Base-by-base conservation (phyloP, 1,284 basidiomycete genomes). In the Boletus sp. region DNA sequence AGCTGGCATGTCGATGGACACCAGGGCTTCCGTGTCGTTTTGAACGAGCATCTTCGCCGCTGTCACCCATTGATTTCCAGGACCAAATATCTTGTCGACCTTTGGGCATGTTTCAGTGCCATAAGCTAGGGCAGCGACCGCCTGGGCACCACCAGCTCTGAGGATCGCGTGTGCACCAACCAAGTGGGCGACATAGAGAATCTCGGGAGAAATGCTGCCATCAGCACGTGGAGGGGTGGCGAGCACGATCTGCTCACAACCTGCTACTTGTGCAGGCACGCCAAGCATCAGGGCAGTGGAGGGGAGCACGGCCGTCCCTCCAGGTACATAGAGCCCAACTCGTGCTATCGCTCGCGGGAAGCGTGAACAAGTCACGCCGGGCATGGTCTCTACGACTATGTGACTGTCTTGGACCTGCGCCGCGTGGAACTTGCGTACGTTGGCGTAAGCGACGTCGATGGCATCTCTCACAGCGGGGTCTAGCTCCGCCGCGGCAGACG, bases 31-130 rank as follows among this genome's bases (percentile, higher is more conserved):
- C n/a, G 94, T 94, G 67, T 99, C 96, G 68, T 97, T 97, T 69
- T 97, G 94, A 17, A 98, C 94, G 53, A 97, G 72, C 96, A 99
- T 97, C 76, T 99, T 99, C 49, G 95, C 95, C 1, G 96, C 96
- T 0, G 95, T 99, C 22, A 99, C 96, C 88, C 95, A 99, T 68
- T 99, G 96, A 67, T 99, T 99, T 20, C 96, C 96, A 3, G 96
- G 96, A 16, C 96, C 96, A 61, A 97, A 96, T 58, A 99, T 95
- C 72, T 97, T 99, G 77, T 99, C 96, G 14, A 99, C 96, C 72
- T 99, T 99, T n/a, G 94, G 93, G 8, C 95, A 93, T 3, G 86
- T 87, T 64, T 88, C 76, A 5, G 96, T 99, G 13, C 96, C 96
- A 68, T 98, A 99, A 1, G 96, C 96, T 71, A 99, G 77, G 0